Base-by-base conservation (phyloP, 805 yeast species). In the Schizosaccharomyces octosporus region DNA sequence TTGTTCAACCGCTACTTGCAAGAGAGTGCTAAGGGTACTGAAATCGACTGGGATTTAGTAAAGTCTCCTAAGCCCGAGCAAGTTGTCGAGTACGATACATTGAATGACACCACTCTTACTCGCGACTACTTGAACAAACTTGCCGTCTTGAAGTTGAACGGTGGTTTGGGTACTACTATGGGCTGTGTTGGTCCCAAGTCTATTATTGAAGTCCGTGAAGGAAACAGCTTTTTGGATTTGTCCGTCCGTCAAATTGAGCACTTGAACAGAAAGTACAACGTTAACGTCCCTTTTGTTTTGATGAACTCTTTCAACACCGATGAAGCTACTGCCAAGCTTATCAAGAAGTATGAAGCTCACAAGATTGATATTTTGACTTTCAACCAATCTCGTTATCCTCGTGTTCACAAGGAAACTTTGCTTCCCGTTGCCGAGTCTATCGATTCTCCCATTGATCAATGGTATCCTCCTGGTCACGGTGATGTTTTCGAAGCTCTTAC, bases 401-500 rank as follows among this genome's bases (percentile, higher is more conserved):
- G 98, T 75, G 87, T 93, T 66, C 85, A 79, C 76, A 87, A 85
- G 76, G 98, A 93, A 73, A 87, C 97, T n/a, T 75, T 88, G 68
- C 79, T 93, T 71, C 98, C 98, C 32, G 96, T 90, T 59, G 97
- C 98, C 63, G 80, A 84, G 66, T 70, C 79, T 43, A 78, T 72
- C 65, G 82, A 83, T 64, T 95, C 87, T 69, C 77, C 78, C 55
- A 78, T 85, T 67, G 90, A 87, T 68, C 78, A 85, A 63, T 93
- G 98, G 98, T 93, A 93, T 72, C 98, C 98, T 60, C 98, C 98
- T n/a, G 98, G 98, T 61, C 98, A 93, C 73, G 98, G 98, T 75
- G 98, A 93, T 75, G 76, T 93, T 72, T 93, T 89, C 67, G 98
- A 93, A 76, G 77, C 93, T 27, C 77, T 93, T 70, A 82, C 85